Conservation (phyloP, 352 stramenopile genomes). For the Phytophthora pisi region DNA sequence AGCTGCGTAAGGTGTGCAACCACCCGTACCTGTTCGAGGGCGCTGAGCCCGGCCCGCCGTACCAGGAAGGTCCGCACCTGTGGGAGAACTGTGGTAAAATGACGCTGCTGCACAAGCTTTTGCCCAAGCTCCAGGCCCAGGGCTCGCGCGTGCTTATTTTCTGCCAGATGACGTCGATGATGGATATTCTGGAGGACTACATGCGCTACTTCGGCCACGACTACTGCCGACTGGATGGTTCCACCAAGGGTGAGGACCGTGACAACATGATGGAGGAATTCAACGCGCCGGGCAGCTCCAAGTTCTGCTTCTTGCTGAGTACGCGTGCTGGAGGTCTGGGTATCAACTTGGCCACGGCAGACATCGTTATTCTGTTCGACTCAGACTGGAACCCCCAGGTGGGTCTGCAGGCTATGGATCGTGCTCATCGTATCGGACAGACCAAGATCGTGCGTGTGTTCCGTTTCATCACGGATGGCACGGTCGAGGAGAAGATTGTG, state of each 20-base stretch:
- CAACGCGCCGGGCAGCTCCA: constrained; percentile 95
- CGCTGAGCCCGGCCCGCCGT: constrained; percentile 96
- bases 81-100: constrained; percentile 99
- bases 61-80: constrained; percentile 96
- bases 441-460: constrained; percentile 99
- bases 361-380: constrained; percentile 99
- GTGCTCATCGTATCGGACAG: constrained; percentile 98
- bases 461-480: constrained; percentile 97
- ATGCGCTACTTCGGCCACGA: constrained; percentile 91
- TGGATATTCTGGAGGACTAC: constrained; percentile 99
- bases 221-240: constrained; percentile 86
- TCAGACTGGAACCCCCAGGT: constrained; percentile 99
- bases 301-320: constrained; percentile 98
- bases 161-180: constrained; percentile 99
- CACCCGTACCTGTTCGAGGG: constrained; percentile 99
- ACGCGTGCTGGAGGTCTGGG: constrained; percentile 96
- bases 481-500: constrained; percentile 99
- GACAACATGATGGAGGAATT: constrained; percentile 97
- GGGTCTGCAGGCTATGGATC: constrained; percentile 98
- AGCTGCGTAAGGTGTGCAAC: constrained; percentile 99
- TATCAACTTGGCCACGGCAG: constrained; percentile 98
- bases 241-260: constrained; percentile 86
- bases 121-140: constrained; percentile 86
- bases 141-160: constrained; percentile 98
- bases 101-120: constrained; percentile 95